These are phyloP conservation scores for Colletotrichum simmondsii DNA, from an alignment of 2,329 filamentous ascomycete species.

Conservation along the genomic window DNA sequence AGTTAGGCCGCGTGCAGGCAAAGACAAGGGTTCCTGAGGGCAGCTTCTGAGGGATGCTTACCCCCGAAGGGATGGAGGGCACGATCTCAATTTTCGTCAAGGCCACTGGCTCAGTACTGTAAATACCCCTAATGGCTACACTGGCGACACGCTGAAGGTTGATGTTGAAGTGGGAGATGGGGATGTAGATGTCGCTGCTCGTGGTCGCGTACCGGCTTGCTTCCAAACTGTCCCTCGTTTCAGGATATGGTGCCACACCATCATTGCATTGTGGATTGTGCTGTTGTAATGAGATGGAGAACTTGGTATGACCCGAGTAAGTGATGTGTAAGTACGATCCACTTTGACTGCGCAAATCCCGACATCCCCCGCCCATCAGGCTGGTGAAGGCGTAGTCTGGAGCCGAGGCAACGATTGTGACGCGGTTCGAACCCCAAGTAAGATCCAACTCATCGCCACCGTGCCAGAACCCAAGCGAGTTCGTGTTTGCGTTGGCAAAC, in stretches of 20 bases:
- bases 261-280: slow-evolving; percentile 71
- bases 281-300: slow-evolving; percentile 73
- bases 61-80: slow-evolving; percentile 59
- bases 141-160: slow-evolving; percentile 66
- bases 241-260: slow-evolving; percentile 67
- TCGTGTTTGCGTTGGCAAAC: slow-evolving; percentile 63
- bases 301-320: slow-evolving; percentile 70
- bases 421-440: slow-evolving; percentile 59
- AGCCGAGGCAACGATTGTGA: slow-evolving; percentile 53
- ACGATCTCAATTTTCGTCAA: slow-evolving; percentile 72
- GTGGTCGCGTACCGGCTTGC: slow-evolving; percentile 65
- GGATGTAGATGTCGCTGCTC: slow-evolving; percentile 71
- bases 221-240: slow-evolving; percentile 76
- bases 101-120: slow-evolving; percentile 59
- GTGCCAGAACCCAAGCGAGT: slow-evolving; percentile 73
- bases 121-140: slow-evolving; percentile 74
- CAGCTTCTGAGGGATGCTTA: slow-evolving; percentile 67
- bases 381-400: slow-evolving; percentile 70
- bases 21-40: slow-evolving; percentile 71
- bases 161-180: slow-evolving; percentile 73
- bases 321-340: slow-evolving; percentile 72
- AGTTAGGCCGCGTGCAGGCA: slow-evolving; percentile 74
- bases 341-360: slow-evolving; percentile 65
- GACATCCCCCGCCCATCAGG: slow-evolving; percentile 55
- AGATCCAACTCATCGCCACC: slow-evolving; percentile 70